Conservation (phyloP, 2,329 filamentous ascomycete genomes). For the Fusarium cicatricum region DNA sequence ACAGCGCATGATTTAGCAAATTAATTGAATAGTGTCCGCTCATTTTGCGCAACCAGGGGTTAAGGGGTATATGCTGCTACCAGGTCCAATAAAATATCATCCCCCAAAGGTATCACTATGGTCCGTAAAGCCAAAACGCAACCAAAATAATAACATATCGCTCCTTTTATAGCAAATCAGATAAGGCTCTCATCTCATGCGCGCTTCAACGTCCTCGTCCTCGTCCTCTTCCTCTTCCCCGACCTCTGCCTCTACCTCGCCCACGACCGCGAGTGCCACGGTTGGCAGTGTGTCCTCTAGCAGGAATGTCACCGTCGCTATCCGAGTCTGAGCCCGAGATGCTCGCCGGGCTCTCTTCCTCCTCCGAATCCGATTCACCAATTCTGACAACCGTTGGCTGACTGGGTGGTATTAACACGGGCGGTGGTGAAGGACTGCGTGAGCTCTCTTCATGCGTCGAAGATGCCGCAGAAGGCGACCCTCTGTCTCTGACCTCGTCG, state of each 20-base stretch:
- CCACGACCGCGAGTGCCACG: constrained; percentile 39
- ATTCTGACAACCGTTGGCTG: constrained; percentile 39
- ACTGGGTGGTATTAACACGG: background rate
- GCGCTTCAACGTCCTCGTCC: constrained; percentile 16
- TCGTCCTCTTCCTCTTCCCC: constrained; percentile 14
- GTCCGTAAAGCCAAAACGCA: constrained; percentile 6
- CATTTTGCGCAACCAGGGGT: background rate
- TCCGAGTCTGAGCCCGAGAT: constrained; percentile 23
- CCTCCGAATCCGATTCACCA: constrained; percentile 38
- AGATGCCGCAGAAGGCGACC: constrained; percentile 9
- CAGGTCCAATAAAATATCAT: background rate
- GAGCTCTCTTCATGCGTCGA: constrained; percentile 17
- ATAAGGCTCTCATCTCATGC: background rate
- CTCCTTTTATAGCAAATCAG: background rate
- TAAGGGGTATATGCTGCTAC: constrained; percentile 3
- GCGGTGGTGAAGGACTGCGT: constrained; percentile 25
- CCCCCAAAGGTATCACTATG: constrained; percentile 9
- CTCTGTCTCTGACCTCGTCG: background rate
- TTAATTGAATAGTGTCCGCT: background rate
- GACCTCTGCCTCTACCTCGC: constrained; percentile 36
- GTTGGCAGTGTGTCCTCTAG: constrained; percentile 28
- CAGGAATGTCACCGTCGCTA: constrained; percentile 38
- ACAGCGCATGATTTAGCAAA: background rate
- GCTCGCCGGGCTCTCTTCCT: constrained; percentile 10
- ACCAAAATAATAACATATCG: background rate